Conservation (phyloP, 768 basidiomycete genomes). For the Agrocybe praecox region DNA sequence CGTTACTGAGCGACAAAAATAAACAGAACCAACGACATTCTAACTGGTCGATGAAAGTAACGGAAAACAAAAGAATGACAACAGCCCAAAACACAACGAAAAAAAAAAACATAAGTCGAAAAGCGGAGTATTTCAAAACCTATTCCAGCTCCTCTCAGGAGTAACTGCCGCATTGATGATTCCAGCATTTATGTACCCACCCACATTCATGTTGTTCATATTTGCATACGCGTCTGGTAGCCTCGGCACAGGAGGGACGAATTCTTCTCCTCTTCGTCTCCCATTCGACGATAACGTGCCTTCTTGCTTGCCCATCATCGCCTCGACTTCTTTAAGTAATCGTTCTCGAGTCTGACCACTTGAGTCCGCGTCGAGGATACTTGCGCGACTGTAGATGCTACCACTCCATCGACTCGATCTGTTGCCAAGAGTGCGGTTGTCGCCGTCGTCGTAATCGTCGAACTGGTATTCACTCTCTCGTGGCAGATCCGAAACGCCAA, state of each 20-base stretch:
- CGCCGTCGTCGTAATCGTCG: conserved; percentile 10
- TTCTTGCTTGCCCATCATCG: conserved; percentile 43
- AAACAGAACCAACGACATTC: neutral
- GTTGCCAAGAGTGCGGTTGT: conserved; percentile 25
- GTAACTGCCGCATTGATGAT: conserved; percentile 6
- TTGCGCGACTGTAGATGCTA: conserved; percentile 51
- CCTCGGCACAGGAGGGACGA: conserved; percentile 48
- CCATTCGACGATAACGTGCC: neutral
- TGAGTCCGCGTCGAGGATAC: conserved; percentile 54
- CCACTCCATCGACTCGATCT: conserved; percentile 45
- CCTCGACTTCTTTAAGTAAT: conserved; percentile 54
- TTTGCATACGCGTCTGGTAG: conserved; percentile 34
- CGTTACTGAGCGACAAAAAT: neutral
- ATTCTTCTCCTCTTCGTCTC: conserved; percentile 9
- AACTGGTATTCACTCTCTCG: neutral
- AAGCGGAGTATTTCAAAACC: conserved; percentile 23
- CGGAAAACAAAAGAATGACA: conserved; percentile 9
- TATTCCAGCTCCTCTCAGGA: conserved; percentile 29
- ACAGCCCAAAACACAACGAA: neutral
- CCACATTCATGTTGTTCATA: conserved; percentile 1
- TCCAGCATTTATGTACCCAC: neutral
- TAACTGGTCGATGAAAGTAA: neutral
- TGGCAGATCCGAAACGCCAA: conserved; percentile 5
- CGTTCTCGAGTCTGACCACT: conserved; percentile 48
- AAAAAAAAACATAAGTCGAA: neutral